Conservation (phyloP, 148 eudicot genomes). For the Arctostaphylos glauca region DNA sequence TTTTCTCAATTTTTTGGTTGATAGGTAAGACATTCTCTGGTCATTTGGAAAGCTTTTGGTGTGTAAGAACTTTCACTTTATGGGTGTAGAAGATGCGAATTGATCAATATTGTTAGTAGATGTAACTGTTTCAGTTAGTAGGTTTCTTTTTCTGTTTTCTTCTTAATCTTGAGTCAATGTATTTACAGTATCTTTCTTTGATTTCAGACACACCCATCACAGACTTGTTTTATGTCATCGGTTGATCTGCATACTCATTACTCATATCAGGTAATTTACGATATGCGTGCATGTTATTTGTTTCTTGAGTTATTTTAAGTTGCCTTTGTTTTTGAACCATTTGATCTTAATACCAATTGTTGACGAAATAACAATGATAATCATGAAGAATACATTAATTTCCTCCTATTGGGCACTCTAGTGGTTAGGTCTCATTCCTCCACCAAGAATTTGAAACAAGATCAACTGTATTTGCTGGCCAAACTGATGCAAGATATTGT, state of each 20-base stretch:
- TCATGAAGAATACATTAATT: background rate
- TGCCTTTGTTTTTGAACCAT: slow-evolving; percentile 1
- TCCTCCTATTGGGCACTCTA: background rate
- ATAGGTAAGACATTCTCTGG: background rate
- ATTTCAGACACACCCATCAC: slow-evolving; percentile 94
- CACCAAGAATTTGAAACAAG: background rate
- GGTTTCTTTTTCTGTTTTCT: background rate
- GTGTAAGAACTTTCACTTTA: background rate
- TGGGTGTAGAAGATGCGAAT: background rate
- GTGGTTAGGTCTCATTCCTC: background rate
- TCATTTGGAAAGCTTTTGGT: slow-evolving; percentile 1
- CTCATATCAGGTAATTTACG: slow-evolving; percentile 81
- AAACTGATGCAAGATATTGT: background rate
- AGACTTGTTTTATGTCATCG: slow-evolving; percentile 99
- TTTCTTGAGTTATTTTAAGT: background rate
- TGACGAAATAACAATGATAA: background rate
- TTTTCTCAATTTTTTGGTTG: background rate
- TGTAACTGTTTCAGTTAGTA: background rate
- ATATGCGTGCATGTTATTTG: background rate
- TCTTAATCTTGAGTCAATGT: background rate
- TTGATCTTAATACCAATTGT: background rate
- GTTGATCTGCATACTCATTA: slow-evolving; percentile 99
- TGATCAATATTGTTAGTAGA: background rate
- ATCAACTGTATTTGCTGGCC: background rate
- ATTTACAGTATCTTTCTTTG: slow-evolving; percentile 21